phyloP scores from a whole-genome alignment of 768 basidiomycete genomes.

The Rhodocollybia butyracea region DNA sequence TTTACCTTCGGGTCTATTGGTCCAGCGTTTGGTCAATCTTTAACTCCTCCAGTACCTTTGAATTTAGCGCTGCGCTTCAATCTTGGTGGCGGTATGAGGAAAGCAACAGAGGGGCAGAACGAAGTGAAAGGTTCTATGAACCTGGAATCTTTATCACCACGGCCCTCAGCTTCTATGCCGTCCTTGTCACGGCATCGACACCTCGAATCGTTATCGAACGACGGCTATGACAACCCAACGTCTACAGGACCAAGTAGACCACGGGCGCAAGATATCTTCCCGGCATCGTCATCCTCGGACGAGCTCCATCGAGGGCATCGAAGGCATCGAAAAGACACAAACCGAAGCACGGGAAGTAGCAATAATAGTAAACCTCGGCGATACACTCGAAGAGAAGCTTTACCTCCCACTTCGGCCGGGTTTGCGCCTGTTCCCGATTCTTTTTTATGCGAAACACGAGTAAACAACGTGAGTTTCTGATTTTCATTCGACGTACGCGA shows the following conservation, averaged over 20 bases:
- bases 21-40: not conserved
- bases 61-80: not conserved
- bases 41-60: not conserved
- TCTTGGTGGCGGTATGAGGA: not conserved
- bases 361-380: not conserved
- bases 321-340: not conserved
- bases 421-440: not conserved
- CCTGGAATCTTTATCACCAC: not conserved
- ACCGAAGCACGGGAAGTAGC: not conserved
- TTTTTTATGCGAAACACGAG: not conserved
- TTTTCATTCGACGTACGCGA: not conserved
- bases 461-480: constrained; percentile 4
- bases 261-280: constrained; percentile 6
- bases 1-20: constrained; percentile 4
- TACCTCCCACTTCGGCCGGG: not conserved
- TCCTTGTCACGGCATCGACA: not conserved
- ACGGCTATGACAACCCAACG: not conserved
- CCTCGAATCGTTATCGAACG: not conserved
- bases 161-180: constrained; percentile 3
- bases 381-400: not conserved
- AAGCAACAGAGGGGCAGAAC: not conserved
- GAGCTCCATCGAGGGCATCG: not conserved
- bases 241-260: not conserved
- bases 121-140: not conserved
- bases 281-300: constrained; percentile 1